Percentiles rank a stretch among this genome's conserved stretches.
These are phyloP conservation scores for Acanthamoeba sp. DNA, from an alignment of 208 protist genomes.

Conservation along the genomic window DNA sequence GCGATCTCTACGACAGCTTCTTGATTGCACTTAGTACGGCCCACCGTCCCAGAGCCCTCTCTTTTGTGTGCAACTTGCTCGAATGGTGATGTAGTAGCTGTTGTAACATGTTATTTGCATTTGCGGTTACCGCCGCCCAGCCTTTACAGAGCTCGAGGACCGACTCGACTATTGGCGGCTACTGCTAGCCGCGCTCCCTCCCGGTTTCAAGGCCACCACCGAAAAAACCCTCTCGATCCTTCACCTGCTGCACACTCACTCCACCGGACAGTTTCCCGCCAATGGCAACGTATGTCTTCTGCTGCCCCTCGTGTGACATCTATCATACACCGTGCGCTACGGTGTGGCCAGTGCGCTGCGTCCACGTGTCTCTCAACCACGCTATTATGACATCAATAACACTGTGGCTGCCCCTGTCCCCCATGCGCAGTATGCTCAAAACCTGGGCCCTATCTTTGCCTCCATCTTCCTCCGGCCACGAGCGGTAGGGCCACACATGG, in stretches of 20 bases:
- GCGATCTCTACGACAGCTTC: constrained; percentile 75
- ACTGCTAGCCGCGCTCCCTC: constrained; percentile 20
- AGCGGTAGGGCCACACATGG: not conserved
- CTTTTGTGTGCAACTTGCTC: not conserved
- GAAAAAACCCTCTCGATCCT: constrained; percentile 41
- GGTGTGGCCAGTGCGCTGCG: too few relatives aligned
- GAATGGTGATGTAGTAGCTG: too few relatives aligned
- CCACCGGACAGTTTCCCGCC: constrained; percentile 40
- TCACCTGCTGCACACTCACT: constrained; percentile 41
- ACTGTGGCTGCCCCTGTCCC: not conserved
- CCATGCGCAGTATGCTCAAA: constrained; percentile 3
- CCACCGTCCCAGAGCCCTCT: not conserved
- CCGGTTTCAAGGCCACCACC: constrained; percentile 31
- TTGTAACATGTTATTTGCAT: not conserved
- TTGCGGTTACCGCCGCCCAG: not conserved
- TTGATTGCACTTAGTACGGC: constrained; percentile 54
- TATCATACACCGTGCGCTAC: not conserved
- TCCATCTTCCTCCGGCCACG: constrained; percentile 60
- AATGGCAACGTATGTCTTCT: constrained; percentile 32
- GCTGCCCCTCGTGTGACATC: not conserved
- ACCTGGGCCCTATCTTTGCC: constrained; percentile 60
- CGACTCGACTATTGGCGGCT: constrained; percentile 27
- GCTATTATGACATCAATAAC: too few relatives aligned
- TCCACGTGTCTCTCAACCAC: too few relatives aligned
- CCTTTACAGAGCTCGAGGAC: constrained; percentile 47